These are phyloP conservation scores for Ricinus communis DNA, from an alignment of 345 rosid genomes.

Conservation along the genomic window DNA sequence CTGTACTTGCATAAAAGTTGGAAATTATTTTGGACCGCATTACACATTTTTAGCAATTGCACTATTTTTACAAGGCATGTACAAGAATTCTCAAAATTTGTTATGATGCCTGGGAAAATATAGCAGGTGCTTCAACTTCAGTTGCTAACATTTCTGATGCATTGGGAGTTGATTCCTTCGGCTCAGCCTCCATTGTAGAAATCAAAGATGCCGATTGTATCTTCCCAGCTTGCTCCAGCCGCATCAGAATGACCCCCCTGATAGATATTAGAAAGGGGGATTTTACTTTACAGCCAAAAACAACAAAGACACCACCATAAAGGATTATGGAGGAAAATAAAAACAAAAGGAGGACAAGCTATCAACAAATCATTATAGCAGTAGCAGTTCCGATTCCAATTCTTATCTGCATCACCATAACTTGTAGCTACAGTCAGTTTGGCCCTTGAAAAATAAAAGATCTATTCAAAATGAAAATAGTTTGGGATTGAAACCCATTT, in stretches of 20 bases:
- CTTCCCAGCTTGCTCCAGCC: conserved; percentile 85
- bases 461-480: too few relatives aligned
- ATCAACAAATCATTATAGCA: neutral
- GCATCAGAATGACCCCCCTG: conserved; percentile 95
- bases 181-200: conserved; percentile 56
- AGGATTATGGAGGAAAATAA: too few relatives aligned
- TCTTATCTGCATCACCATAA: neutral
- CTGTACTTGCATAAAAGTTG: too few relatives aligned
- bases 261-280: neutral
- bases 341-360: neutral
- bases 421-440: neutral
- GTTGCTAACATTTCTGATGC: neutral
- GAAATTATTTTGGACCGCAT: neutral
- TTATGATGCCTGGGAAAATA: conserved; percentile 9
- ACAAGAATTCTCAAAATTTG: conserved; percentile 4
- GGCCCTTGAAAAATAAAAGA: too few relatives aligned
- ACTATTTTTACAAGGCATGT: conserved; percentile 12
- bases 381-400: neutral
- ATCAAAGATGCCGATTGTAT: conserved; percentile 88
- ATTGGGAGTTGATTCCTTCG: conserved; percentile 26
- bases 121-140: conserved; percentile 5
- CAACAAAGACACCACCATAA: too few relatives aligned
- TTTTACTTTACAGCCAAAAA: too few relatives aligned
- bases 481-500: neutral
- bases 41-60: neutral